Conservation (phyloP, 352 stramenopile genomes). For the Globisporangium ultimum region DNA sequence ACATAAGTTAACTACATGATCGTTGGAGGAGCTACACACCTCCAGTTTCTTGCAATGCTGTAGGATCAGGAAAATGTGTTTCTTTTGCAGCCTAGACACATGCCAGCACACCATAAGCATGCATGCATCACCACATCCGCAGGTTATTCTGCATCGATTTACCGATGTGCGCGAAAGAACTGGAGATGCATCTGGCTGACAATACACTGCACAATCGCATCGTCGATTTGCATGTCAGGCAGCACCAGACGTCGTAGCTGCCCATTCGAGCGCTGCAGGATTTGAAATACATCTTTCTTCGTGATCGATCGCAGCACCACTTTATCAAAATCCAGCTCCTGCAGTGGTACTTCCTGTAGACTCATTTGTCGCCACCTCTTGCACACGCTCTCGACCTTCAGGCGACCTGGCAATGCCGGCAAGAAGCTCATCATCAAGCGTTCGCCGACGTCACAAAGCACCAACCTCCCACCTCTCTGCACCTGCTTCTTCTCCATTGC, state of each 20-base stretch:
- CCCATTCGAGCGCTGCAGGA: slow-evolving; percentile 35
- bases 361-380: slow-evolving; percentile 48
- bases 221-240: slow-evolving; percentile 42
- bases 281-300: slow-evolving; percentile 28
- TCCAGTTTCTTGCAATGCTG: slow-evolving; percentile 29
- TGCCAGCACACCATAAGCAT: not conserved
- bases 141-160: not conserved
- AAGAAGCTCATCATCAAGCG: slow-evolving; percentile 47
- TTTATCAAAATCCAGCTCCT: slow-evolving; percentile 45
- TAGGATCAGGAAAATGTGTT: slow-evolving; percentile 46
- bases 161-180: slow-evolving; percentile 54
- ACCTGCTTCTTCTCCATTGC: not conserved
- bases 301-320: slow-evolving; percentile 23
- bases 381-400: slow-evolving; percentile 51
- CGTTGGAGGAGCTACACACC: slow-evolving; percentile 12
- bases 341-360: slow-evolving; percentile 32
- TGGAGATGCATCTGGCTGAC: slow-evolving; percentile 29
- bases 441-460: slow-evolving; percentile 41
- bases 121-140: not conserved
- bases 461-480: slow-evolving; percentile 4
- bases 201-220: slow-evolving; percentile 37
- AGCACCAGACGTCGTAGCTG: slow-evolving; percentile 34
- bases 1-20: not conserved
- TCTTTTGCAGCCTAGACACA: slow-evolving; percentile 41
- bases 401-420: slow-evolving; percentile 41